Evolutionary conservation across 768 basidiomycete species (phyloP).

Genomic region (Rubroboletus satanas): DNA sequence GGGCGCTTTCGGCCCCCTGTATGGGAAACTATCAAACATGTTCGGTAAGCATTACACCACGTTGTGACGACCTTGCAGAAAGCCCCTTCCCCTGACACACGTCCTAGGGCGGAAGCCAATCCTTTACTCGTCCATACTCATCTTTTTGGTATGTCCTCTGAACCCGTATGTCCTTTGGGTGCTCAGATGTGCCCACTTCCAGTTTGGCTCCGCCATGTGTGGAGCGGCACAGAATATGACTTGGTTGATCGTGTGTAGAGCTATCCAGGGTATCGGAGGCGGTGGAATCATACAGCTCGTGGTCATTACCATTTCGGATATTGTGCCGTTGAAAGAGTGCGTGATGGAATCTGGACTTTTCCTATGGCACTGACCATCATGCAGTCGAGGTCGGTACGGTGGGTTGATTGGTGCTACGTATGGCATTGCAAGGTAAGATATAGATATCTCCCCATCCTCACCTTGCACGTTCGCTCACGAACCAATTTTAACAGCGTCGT

Average conservation of each 20-base stretch:
- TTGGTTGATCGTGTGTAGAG: constrained; percentile 74
- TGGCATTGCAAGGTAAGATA: constrained; percentile 55
- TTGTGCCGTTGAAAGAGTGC: constrained; percentile 75
- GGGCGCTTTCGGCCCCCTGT: constrained; percentile 64
- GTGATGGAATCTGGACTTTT: constrained; percentile 16
- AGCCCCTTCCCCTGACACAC: background rate
- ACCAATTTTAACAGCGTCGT: constrained; percentile 44
- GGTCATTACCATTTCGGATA: constrained; percentile 77
- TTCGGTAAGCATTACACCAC: constrained; percentile 26
- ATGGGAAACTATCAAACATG: constrained; percentile 73
- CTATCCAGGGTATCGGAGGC: constrained; percentile 81
- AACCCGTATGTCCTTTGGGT: background rate
- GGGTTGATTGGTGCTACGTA: constrained; percentile 75
- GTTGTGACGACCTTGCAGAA: background rate
- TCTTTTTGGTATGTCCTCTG: constrained; percentile 56
- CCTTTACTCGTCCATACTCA: constrained; percentile 57
- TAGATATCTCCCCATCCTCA: background rate
- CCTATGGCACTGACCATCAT: constrained; percentile 16
- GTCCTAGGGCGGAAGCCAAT: constrained; percentile 63
- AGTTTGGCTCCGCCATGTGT: constrained; percentile 78
- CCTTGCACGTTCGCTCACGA: background rate
- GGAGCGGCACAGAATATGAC: constrained; percentile 76
- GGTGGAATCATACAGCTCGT: constrained; percentile 77
- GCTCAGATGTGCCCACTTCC: background rate
- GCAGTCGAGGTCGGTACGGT: constrained; percentile 72